Base-by-base conservation (phyloP, 2,329 filamentous ascomycete species). In the Plectosphaerella plurivora region DNA sequence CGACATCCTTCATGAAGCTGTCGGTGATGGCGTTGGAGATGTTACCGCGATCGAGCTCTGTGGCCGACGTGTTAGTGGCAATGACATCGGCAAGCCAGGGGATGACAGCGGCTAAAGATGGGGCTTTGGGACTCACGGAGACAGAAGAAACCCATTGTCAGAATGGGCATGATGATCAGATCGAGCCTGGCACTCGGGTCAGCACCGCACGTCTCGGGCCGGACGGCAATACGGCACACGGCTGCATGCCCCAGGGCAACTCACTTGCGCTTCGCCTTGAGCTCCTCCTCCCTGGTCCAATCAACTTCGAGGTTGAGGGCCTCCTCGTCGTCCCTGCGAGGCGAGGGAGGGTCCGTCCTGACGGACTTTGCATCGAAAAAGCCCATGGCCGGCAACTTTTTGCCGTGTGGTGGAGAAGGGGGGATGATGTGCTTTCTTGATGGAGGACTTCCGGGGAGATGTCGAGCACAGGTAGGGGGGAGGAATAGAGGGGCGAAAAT, bases 1-100 rank as follows among this genome's bases (percentile, higher is more conserved):
- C 63, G 18, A 81, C 69, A 57, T 81, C 77, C 16, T 71, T 60
- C 49, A 77, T 73, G 57, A 81, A 76, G n/a, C 68, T 66, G 37
- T 70, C 67, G 9, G 67, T 68, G 10, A 68, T 65, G 1, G 67
- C 67, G 35, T 69, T 69, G 15, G 54, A 56, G 18, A 61, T 70
- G 54, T 73, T 73, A 36, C 68, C 66, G 20, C 70, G 63, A 50
- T 73, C 70, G 35, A 73, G 65, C 50, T 73, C 67, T 69, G 54
- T 6, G 41, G 18, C 22, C 45, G 7, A 4, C 9, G 15, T n/a
- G n/a, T 9, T 14, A 63, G 68, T 50, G 58, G 72, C 69, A 71
- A 8, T 74, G 62, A 50, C 66, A 73, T 53, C 73, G 73, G 61
- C 73, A 73, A 1, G 68, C 70, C 2, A 73, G 62, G 0, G 68